Evolutionary conservation across 768 basidiomycete species (phyloP), one percentile per base, ranked within the genome.

Genomic region (Gelatoporia subvermispora): DNA sequence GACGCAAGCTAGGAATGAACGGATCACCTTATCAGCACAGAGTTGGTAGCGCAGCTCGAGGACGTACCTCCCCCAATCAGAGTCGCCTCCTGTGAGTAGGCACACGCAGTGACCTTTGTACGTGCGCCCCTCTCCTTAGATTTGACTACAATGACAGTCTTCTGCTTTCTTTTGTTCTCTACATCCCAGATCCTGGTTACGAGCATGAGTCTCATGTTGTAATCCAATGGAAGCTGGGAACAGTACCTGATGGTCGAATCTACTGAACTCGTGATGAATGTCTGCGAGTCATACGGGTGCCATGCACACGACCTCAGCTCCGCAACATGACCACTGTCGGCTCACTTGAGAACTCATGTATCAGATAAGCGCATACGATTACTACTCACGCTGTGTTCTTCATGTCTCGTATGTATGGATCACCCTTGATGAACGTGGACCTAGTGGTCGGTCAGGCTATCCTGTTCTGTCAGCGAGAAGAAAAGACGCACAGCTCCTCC

Each of bases 371-470:
- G 31, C 28, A 44, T 41, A 56, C 52, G 8, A 18, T 15, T 52
- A 23, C 8, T 42, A 72, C 93, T 56, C 59, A 95, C 95, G 86
- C 78, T n/a, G 96, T 99, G 63, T 98, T 86, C 68, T 92, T 92
- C 90, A 99, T 94, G 69, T 99, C 96, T 48, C 96, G 86, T 57
- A 99, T 89, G 65, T 98, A 99, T 51, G 89, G 91, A 69, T 99
- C 96, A 28, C 96, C 96, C 70, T 98, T 98, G 62, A 92, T 75
- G 65, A 78, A 86, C 50, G 84, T 84, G 53, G 83, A 81, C 68
- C 88, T 87, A 60, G 48, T 47, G 59, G 72, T 75, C 69, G 71
- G 73, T 80, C 65, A 74, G 71, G 68, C 71, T 65, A 74, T 66
- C 58, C 67, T 28, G 25, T 56, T 60, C 53, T 57, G 59, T 47